Conservation (phyloP, 176 grass and related monocot species). For the Secale cereale region DNA sequence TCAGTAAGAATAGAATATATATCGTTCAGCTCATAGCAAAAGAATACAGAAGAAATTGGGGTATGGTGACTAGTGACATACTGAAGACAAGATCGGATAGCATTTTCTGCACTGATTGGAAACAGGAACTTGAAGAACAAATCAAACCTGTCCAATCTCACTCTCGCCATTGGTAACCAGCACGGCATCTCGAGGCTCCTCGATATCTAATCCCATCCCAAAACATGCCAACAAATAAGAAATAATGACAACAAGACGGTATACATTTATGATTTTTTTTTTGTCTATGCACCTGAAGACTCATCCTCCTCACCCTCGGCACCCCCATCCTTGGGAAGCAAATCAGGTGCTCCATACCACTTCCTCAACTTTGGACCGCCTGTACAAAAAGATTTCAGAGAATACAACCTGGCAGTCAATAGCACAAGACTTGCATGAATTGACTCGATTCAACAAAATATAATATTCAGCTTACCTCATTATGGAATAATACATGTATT, state of each 20-base stretch:
- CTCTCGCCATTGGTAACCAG: constrained; percentile 82
- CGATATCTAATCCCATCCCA: constrained; percentile 47
- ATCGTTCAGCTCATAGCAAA: neutral
- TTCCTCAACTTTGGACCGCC: constrained; percentile 93
- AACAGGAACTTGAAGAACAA: neutral
- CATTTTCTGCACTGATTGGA: neutral
- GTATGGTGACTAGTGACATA: neutral
- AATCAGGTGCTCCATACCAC: constrained; percentile 87
- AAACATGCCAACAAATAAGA: constrained; percentile 39
- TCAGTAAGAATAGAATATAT: neutral
- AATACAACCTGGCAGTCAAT: neutral
- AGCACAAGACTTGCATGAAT: neutral
- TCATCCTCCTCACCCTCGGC: constrained; percentile 51
- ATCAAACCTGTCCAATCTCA: constrained; percentile 75
- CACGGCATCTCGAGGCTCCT: constrained; percentile 65
- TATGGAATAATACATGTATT: neutral
- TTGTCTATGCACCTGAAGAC: constrained; percentile 53
- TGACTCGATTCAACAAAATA: neutral
- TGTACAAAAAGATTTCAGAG: constrained; percentile 29
- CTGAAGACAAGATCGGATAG: neutral
- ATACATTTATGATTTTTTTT: neutral
- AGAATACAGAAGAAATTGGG: neutral
- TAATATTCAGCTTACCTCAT: no score
- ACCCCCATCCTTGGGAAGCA: constrained; percentile 70
- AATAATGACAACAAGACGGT: neutral